phyloP scores from a whole-genome alignment of 108 stramenopile species.

The Nannochloropsis gaditana region DNA sequence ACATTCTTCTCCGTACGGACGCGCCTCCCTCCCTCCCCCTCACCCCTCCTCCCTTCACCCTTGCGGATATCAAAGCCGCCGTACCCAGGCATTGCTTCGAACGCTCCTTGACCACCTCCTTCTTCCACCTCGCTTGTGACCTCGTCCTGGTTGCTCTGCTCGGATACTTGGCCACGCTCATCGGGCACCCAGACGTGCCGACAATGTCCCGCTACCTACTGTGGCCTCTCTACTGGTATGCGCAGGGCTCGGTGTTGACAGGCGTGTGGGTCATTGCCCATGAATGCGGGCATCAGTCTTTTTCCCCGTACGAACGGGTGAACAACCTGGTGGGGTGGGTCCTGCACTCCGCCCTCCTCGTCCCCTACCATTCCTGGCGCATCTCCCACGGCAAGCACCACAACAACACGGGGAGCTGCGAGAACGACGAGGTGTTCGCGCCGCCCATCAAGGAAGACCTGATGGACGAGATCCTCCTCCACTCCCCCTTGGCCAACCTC shows the following conservation, averaged over 20 bases:
- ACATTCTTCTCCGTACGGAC: constrained; percentile 49
- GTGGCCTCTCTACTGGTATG: constrained; percentile 91
- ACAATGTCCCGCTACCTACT: constrained; percentile 60
- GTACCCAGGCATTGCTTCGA: constrained; percentile 91
- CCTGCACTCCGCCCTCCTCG: constrained; percentile 88
- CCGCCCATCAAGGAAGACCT: constrained; percentile 65
- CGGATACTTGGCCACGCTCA: constrained; percentile 73
- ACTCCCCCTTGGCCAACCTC: constrained; percentile 63
- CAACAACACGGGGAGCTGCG: constrained; percentile 84
- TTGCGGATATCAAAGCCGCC: constrained; percentile 48
- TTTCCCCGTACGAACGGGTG: constrained; percentile 74
- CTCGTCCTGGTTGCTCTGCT: constrained; percentile 68
- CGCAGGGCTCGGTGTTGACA: constrained; percentile 90
- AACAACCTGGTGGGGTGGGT: constrained; percentile 92
- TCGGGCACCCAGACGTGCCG: constrained; percentile 62
- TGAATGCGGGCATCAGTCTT: constrained; percentile 98
- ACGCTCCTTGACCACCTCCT: constrained; percentile 70
- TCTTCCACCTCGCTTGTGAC: constrained; percentile 74
- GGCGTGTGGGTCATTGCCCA: constrained; percentile 98
- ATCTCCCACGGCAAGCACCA: constrained; percentile 96
- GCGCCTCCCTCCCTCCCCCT: constrained; percentile 51
- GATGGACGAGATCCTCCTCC: constrained; percentile 70
- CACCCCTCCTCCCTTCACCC: constrained; percentile 49
- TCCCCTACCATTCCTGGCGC: constrained; percentile 97
- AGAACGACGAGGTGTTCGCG: constrained; percentile 85